These are phyloP conservation scores for Eimeria sp. DNA, from an alignment of 169 alveolate species.

Conservation along the genomic window DNA sequence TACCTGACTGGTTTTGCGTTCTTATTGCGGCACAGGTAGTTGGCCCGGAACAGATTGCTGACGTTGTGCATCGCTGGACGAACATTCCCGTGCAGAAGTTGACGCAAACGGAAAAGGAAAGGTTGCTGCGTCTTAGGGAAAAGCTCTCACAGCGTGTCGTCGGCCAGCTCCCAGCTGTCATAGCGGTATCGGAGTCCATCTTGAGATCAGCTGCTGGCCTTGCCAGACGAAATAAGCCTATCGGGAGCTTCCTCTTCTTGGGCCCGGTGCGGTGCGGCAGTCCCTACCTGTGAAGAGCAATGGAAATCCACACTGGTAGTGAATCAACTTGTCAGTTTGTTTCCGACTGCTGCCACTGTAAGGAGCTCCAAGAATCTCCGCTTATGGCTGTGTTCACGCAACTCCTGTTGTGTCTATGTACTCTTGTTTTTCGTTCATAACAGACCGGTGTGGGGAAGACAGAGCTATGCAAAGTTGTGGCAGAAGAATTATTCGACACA, in stretches of 20 bases:
- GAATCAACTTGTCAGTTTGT: background rate
- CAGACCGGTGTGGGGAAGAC: slow-evolving; percentile 96
- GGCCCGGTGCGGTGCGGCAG: slow-evolving; percentile 91
- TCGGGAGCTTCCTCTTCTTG: slow-evolving; percentile 91
- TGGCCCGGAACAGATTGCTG: slow-evolving; percentile 92
- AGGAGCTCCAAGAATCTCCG: background rate
- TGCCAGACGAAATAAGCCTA: slow-evolving; percentile 91
- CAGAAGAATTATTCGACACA: slow-evolving; percentile 93
- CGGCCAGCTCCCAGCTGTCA: slow-evolving; percentile 73
- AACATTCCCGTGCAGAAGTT: slow-evolving; percentile 93
- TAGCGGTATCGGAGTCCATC: slow-evolving; percentile 85
- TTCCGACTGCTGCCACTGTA: background rate
- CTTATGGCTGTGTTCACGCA: background rate
- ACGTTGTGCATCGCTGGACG: slow-evolving; percentile 92
- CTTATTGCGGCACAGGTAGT: slow-evolving; percentile 86
- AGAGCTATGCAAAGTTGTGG: slow-evolving; percentile 94
- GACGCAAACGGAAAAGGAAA: slow-evolving; percentile 90
- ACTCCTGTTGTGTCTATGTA: slow-evolving; percentile 82
- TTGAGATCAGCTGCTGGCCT: slow-evolving; percentile 92
- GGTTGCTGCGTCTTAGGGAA: slow-evolving; percentile 83
- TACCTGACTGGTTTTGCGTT: background rate
- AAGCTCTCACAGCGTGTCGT: slow-evolving; percentile 79
- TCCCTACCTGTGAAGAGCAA: background rate
- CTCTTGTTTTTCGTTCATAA: slow-evolving; percentile 84
- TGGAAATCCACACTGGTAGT: background rate